Evolutionary conservation across 2,329 filamentous ascomycete genomes (phyloP), one percentile per base, ranked within the genome.

Genomic region (Emericellopsis atlantica): DNA sequence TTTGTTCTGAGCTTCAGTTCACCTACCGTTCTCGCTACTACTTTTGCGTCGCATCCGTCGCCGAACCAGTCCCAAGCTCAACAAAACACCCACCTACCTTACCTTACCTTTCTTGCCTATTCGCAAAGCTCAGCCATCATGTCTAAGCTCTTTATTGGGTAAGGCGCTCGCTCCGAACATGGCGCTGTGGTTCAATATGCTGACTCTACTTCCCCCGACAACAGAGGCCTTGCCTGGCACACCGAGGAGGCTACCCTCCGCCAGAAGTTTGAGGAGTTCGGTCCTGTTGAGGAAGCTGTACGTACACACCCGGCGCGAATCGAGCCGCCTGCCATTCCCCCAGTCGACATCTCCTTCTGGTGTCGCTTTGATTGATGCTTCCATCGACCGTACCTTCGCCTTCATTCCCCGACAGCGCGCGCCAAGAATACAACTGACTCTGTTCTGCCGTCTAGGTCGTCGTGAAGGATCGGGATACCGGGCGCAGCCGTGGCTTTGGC

Each of bases 81-180:
- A 21, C 9, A 21, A 10, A 22, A n/a, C 23, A 37, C 10, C n/a
- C 14, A 4, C 21, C 21, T n/a, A 16, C 32, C 15, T 32, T 32
- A 15, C 34, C 12, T 36, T 36, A 14, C 34, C 12, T 36, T 36
- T 36, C 34, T 12, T 21, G 12, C 18, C 34, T 12, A 11, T 6
- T 37, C 36, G 36, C n/a, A n/a, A 31, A 40, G 15, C 46, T 37
- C 43, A 36, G 44, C 51, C 51, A 61, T 56, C 61, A 95, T 95
- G 89, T 81, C 88, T 45, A 95, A 95, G 66, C 76, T 95, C 54
- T 95, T 95, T 62, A 86, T 95, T 62, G 88, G 88, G 88, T 94
- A 73, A 69, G 82, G 58, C 46, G 41, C 45, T 29, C 14, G n/a
- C 15, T 9, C 8, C 18, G 3, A 35, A 16, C 33, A 4, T 40